These are phyloP conservation scores for Xylariaceae sp. DNA, from an alignment of 2,329 filamentous ascomycete species.

Conservation along the genomic window DNA sequence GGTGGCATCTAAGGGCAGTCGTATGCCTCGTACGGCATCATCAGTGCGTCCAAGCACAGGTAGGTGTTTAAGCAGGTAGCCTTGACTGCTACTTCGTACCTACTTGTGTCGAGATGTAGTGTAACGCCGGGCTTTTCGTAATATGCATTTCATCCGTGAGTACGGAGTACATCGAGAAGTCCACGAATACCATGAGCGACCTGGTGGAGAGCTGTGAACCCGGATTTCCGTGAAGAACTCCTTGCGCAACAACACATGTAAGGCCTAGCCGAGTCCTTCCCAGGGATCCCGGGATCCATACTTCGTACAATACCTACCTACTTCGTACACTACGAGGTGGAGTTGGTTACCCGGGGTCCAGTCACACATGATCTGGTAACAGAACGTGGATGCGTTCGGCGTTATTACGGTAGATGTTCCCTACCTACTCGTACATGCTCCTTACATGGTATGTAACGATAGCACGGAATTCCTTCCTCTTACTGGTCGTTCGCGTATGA, in stretches of 20 bases:
- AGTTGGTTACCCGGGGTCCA: not conserved
- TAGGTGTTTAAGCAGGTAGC: too few relatives aligned
- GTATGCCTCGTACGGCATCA: too few relatives aligned
- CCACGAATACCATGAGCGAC: constrained; percentile 10
- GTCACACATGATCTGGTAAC: not conserved
- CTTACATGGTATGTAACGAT: not conserved
- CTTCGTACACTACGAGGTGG: not conserved
- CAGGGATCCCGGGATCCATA: not conserved
- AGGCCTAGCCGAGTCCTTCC: not conserved
- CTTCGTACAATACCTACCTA: too few relatives aligned
- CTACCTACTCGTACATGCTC: too few relatives aligned
- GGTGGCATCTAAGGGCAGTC: too few relatives aligned
- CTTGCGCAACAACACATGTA: not conserved
- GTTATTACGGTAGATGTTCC: too few relatives aligned
- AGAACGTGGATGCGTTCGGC: not conserved
- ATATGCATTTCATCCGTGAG: constrained; percentile 17
- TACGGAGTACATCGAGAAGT: constrained; percentile 9
- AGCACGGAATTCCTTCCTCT: not conserved
- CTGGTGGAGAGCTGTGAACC: not conserved
- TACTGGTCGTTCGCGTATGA: not conserved
- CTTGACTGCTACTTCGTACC: too few relatives aligned
- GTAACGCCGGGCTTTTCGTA: constrained; percentile 18
- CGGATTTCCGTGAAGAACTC: not conserved
- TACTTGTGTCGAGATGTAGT: constrained; percentile 17
- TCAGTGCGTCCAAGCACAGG: too few relatives aligned